Conservation (phyloP, 1,284 basidiomycete species). For the Blastosporella zonata region DNA sequence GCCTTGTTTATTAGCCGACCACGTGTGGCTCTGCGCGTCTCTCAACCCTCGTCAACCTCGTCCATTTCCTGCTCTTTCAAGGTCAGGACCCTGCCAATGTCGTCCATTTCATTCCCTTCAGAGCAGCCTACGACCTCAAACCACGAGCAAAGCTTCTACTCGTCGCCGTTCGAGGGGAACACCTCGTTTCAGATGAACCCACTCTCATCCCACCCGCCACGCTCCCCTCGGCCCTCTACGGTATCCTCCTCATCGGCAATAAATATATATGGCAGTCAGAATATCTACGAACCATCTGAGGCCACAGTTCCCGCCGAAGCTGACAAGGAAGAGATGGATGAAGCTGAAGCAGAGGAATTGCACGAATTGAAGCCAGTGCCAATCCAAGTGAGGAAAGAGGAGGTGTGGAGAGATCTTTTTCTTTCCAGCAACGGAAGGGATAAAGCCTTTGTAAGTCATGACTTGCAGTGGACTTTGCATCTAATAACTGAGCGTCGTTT, state of each 20-base stretch:
- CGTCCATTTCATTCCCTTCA: conserved; percentile 48
- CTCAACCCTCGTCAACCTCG: neutral
- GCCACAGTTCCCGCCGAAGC: conserved; percentile 32
- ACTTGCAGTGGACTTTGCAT: conserved; percentile 5
- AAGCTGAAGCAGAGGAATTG: conserved; percentile 38
- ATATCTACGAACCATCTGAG: conserved; percentile 40
- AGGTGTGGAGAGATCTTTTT: conserved; percentile 76
- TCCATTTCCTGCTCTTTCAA: neutral
- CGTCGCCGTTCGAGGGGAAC: conserved; percentile 37
- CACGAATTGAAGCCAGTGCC: conserved; percentile 41
- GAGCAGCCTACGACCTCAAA: conserved; percentile 23
- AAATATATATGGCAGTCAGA: conserved; percentile 33
- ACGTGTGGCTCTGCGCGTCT: conserved; percentile 18
- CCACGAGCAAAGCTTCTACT: conserved; percentile 36
- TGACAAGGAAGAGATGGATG: conserved; percentile 33
- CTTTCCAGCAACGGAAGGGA: conserved; percentile 73
- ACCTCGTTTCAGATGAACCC: conserved; percentile 76
- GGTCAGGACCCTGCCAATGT: conserved; percentile 32
- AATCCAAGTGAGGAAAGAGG: conserved; percentile 49
- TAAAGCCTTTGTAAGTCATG: conserved; percentile 69
- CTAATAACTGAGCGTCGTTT: conserved; percentile 5
- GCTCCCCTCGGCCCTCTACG: conserved; percentile 62
- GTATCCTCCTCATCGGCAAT: conserved; percentile 31
- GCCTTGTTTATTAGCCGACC: conserved; percentile 16
- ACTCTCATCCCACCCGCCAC: conserved; percentile 70